Evolutionary conservation across 2,329 filamentous ascomycete species (phyloP).

Genomic region (Kalmusia sp.): DNA sequence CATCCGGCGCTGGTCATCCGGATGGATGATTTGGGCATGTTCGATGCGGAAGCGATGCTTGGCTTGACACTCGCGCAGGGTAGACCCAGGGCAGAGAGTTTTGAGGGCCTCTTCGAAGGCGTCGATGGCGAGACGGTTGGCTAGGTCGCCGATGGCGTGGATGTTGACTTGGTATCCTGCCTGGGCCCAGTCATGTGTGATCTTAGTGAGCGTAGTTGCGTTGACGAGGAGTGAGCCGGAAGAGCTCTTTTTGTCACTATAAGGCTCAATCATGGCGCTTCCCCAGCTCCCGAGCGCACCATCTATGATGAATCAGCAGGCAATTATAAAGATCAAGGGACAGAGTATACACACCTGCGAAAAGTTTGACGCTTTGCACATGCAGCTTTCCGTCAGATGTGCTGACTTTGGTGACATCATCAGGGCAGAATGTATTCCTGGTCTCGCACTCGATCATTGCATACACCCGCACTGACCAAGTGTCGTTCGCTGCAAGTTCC

Average conservation of each 20-base stretch:
- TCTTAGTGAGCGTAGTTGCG: constrained; percentile 61
- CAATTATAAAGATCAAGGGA: too few species aligned
- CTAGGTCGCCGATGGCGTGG: constrained; percentile 74
- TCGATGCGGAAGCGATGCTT: constrained; percentile 70
- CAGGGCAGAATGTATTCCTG: constrained; percentile 69
- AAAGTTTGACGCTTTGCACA: constrained; percentile 72
- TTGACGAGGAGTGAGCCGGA: constrained; percentile 72
- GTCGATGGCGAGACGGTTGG: constrained; percentile 70
- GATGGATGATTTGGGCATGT: constrained; percentile 74
- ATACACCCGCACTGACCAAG: constrained; percentile 70
- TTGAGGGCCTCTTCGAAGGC: constrained; percentile 66
- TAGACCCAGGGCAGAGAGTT: constrained; percentile 57
- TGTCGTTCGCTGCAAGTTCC: constrained; percentile 57
- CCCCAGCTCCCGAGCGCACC: constrained; percentile 76
- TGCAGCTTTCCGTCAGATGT: constrained; percentile 60
- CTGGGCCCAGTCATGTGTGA: constrained; percentile 65
- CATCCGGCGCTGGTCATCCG: constrained; percentile 68
- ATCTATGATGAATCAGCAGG: constrained; percentile 53
- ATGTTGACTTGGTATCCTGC: constrained; percentile 73
- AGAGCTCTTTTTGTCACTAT: constrained; percentile 67
- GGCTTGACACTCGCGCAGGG: constrained; percentile 58
- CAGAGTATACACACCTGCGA: constrained; percentile 60
- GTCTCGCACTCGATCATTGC: constrained; percentile 72
- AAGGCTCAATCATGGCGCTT: constrained; percentile 74
- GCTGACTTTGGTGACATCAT: constrained; percentile 54